These are phyloP conservation scores for Fusarium sp. DNA, from an alignment of 2,329 filamentous ascomycete genomes.

Conservation along the genomic window DNA sequence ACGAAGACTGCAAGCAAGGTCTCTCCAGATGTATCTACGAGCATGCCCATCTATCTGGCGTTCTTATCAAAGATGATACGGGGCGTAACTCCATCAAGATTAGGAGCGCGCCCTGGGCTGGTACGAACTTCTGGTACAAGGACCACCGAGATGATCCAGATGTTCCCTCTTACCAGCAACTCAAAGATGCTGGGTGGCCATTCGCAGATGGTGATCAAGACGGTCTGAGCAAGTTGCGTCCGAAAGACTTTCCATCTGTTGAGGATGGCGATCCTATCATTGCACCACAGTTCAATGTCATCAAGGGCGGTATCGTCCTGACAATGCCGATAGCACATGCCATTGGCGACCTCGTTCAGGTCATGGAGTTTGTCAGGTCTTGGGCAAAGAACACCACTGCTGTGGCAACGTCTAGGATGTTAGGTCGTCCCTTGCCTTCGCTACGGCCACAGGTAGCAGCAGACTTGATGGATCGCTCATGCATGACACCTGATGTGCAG, in stretches of 20 bases:
- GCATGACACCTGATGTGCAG: conserved; percentile 1
- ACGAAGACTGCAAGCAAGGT: conserved; percentile 18
- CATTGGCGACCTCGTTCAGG: conserved; percentile 19
- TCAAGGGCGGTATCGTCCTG: conserved; percentile 13
- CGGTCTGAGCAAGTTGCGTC: conserved; percentile 14
- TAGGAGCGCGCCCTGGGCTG: not conserved
- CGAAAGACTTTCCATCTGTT: not conserved
- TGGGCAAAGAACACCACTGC: conserved; percentile 12
- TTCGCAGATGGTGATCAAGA: conserved; percentile 15
- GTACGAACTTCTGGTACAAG: conserved; percentile 10
- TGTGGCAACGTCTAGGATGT: not conserved
- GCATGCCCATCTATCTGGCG: conserved; percentile 16
- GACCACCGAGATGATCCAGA: conserved; percentile 6
- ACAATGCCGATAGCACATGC: conserved; percentile 22
- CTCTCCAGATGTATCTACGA: conserved; percentile 17
- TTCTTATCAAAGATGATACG: conserved; percentile 13
- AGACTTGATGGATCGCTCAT: conserved; percentile 11
- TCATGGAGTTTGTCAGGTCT: conserved; percentile 11
- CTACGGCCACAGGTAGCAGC: conserved; percentile 4
- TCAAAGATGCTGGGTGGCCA: conserved; percentile 9
- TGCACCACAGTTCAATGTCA: conserved; percentile 17
- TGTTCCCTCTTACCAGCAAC: conserved; percentile 10
- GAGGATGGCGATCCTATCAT: conserved; percentile 18
- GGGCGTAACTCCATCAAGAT: conserved; percentile 16
- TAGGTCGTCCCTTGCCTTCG: not conserved